Conservation (phyloP, 306 rosid genomes). For the Phaseolus lunatus region DNA sequence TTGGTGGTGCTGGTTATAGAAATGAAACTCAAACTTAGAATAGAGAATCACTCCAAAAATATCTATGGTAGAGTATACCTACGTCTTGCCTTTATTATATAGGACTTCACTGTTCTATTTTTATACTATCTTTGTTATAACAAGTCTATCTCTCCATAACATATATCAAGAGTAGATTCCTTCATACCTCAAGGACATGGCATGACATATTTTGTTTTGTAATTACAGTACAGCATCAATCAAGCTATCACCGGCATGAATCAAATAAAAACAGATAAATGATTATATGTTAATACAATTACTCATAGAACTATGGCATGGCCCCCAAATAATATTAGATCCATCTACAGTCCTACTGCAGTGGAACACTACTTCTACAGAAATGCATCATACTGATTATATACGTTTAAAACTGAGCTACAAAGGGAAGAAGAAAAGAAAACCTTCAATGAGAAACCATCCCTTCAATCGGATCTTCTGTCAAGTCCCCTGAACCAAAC, state of each 20-base stretch:
- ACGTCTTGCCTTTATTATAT: background rate
- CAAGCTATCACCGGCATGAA: background rate
- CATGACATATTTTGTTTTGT: background rate
- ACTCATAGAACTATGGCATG: too few relatives aligned
- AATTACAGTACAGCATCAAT: background rate
- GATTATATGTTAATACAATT: background rate
- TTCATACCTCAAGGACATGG: background rate
- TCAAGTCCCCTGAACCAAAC: background rate
- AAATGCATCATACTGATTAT: background rate
- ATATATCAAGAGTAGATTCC: conserved; percentile 39
- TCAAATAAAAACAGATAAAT: background rate
- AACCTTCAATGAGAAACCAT: background rate
- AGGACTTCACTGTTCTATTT: background rate
- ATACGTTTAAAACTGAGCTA: background rate
- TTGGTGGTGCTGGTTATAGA: background rate
- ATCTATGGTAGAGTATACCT: background rate
- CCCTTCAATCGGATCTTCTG: background rate
- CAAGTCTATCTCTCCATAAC: background rate
- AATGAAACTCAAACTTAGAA: background rate
- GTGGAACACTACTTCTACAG: background rate
- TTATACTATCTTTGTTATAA: background rate
- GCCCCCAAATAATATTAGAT: background rate
- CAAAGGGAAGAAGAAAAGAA: background rate
- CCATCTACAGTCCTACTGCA: background rate
- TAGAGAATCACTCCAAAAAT: background rate